These are phyloP conservation scores for Lichtheimia ornata DNA, from an alignment of 371 early-diverging fungal species.

Conservation along the genomic window DNA sequence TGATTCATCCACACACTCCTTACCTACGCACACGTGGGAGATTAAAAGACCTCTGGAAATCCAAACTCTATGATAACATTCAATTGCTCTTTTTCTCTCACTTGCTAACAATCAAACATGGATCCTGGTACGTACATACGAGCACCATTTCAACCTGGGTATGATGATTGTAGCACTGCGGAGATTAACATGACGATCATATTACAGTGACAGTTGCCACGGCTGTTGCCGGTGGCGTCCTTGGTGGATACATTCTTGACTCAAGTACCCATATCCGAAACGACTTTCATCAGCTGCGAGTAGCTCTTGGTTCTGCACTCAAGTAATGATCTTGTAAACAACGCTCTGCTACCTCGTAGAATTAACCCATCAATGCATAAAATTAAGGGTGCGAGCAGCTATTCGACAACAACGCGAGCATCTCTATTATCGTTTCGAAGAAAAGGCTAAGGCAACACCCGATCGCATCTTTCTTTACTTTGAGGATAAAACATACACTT, in stretches of 20 bases:
- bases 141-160: too few species aligned
- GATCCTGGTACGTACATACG: too few species aligned
- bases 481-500: constrained; percentile 27
- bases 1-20: too few species aligned
- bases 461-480: constrained; percentile 23
- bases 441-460: constrained; percentile 21
- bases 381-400: background rate
- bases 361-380: background rate
- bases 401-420: constrained; percentile 15
- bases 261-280: constrained; percentile 16
- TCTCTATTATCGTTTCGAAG: constrained; percentile 31
- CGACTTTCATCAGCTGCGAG: constrained; percentile 17
- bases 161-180: too few species aligned
- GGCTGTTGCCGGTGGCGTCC: constrained; percentile 12
- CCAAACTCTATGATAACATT: too few species aligned
- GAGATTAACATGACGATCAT: too few species aligned
- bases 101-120: too few species aligned
- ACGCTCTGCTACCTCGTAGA: background rate
- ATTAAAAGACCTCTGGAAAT: background rate
- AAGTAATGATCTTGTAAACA: constrained; percentile 11
- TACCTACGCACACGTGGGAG: too few species aligned
- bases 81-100: too few species aligned
- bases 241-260: constrained; percentile 27
- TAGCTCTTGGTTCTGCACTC: constrained; percentile 6
- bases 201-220: constrained; percentile 9